A percentile compares a stretch with the other conserved stretches of the same genome.
phyloP scores from a whole-genome alignment of 2,329 filamentous ascomycete genomes.

The Eutypa lata region DNA sequence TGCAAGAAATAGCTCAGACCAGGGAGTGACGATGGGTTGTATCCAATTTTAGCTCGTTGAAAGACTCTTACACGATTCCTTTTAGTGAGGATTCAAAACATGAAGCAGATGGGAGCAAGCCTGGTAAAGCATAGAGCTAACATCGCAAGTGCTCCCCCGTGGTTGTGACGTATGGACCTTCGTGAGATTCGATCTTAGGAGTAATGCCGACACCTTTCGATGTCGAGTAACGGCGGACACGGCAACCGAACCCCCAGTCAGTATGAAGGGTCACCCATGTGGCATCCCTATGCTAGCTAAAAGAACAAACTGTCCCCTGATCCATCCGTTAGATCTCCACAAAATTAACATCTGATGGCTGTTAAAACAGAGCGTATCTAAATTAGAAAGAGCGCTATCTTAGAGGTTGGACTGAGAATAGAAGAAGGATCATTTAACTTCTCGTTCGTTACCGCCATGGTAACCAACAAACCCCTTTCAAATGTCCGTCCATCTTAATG shows the following conservation, averaged over 20 bases:
- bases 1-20: neutral
- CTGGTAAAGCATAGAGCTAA: neutral
- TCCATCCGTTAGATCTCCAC: neutral
- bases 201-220: neutral
- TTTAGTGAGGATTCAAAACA: too few species aligned
- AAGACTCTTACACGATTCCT: neutral
- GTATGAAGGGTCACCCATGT: neutral
- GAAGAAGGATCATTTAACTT: too few species aligned
- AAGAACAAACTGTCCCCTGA: neutral
- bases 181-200: neutral
- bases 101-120: too few species aligned
- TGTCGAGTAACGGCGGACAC: neutral
- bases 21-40: neutral
- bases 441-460: too few species aligned
- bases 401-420: too few species aligned
- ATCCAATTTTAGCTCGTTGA: neutral
- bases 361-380: too few species aligned
- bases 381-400: too few species aligned
- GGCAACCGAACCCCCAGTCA: neutral
- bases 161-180: neutral
- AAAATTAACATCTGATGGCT: neutral
- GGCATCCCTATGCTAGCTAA: neutral
- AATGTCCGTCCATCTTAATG: too few species aligned
- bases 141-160: neutral
- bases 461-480: too few species aligned